Evolutionary conservation across 345 rosid species (phyloP).

Genomic region (Cardamine chenopodiifolia): DNA sequence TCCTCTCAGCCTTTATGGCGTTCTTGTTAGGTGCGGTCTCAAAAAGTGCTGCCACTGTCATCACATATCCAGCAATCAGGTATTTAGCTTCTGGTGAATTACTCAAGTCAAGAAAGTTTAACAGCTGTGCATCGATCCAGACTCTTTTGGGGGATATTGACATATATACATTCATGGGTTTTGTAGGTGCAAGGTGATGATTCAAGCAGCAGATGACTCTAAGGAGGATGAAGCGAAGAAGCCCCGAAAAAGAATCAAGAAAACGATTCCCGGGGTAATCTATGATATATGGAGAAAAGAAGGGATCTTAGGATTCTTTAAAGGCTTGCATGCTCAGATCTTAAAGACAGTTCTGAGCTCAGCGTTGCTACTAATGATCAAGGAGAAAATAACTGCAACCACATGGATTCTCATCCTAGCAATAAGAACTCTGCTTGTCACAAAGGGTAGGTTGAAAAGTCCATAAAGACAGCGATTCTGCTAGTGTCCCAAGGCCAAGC

Average conservation of each 20-base stretch:
- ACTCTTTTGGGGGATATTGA: constrained; percentile 5
- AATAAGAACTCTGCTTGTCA: constrained; percentile 50
- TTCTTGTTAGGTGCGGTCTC: constrained; percentile 86
- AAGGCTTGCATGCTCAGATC: constrained; percentile 89
- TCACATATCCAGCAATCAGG: constrained; percentile 98
- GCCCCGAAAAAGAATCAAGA: constrained; percentile 41
- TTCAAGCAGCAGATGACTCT: constrained; percentile 75
- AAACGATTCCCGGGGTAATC: constrained; percentile 58
- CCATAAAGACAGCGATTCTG: neutral
- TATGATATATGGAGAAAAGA: constrained; percentile 72
- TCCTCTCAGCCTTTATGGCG: constrained; percentile 83
- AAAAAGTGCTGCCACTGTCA: constrained; percentile 74
- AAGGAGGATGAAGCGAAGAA: constrained; percentile 50
- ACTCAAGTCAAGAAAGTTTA: neutral
- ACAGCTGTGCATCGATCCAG: neutral
- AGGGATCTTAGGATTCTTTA: constrained; percentile 82
- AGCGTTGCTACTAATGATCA: constrained; percentile 88
- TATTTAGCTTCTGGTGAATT: constrained; percentile 20
- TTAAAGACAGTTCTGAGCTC: constrained; percentile 95
- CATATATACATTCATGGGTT: constrained; percentile 11
- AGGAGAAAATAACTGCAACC: constrained; percentile 81
- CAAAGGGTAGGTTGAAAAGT: constrained; percentile 52
- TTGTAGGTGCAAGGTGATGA: constrained; percentile 82
- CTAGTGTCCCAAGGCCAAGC: constrained; percentile 19
- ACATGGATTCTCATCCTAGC: constrained; percentile 84